phyloP scores from a whole-genome alignment of 345 rosid species.

The Geranium brycei region DNA sequence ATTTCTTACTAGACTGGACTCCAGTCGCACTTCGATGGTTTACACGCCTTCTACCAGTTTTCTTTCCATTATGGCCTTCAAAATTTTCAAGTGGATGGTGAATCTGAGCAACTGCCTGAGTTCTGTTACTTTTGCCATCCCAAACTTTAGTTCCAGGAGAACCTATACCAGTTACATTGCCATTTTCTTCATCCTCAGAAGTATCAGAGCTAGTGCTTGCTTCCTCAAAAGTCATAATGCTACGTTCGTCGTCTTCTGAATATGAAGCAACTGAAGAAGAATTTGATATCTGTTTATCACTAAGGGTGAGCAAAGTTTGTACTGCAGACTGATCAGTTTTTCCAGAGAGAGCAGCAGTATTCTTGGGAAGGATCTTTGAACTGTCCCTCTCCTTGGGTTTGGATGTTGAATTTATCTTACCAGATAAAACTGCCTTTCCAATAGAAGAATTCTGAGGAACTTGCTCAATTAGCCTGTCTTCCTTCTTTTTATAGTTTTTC shows the following conservation, averaged over 20 bases:
- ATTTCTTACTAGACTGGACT: constrained; percentile 52
- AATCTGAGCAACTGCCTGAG: constrained; percentile 48
- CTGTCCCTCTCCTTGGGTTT: constrained; percentile 23
- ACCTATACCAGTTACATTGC: constrained; percentile 54
- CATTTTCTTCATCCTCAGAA: constrained; percentile 76
- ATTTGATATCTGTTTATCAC: constrained; percentile 23
- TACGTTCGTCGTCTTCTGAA: constrained; percentile 39
- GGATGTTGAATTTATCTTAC: constrained; percentile 13
- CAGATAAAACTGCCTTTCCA: constrained; percentile 20
- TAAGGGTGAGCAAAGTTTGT: constrained; percentile 17
- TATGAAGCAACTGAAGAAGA: constrained; percentile 26
- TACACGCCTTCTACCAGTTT: constrained; percentile 36
- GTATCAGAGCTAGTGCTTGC: constrained; percentile 50
- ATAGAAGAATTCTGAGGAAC: constrained; percentile 24
- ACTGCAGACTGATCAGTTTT: background rate
- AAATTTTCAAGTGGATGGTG: constrained; percentile 95
- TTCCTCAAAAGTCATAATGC: constrained; percentile 19
- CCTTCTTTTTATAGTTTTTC: constrained; percentile 59
- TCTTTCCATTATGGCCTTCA: constrained; percentile 31
- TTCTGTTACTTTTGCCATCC: constrained; percentile 87
- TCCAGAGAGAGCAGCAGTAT: constrained; percentile 8
- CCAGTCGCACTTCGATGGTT: constrained; percentile 32
- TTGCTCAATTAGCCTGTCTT: constrained; percentile 28
- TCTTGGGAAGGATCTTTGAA: constrained; percentile 17
- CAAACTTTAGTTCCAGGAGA: constrained; percentile 93